Base-by-base conservation (phyloP, 345 rosid species). In the Erysimum cheiranthoides region DNA sequence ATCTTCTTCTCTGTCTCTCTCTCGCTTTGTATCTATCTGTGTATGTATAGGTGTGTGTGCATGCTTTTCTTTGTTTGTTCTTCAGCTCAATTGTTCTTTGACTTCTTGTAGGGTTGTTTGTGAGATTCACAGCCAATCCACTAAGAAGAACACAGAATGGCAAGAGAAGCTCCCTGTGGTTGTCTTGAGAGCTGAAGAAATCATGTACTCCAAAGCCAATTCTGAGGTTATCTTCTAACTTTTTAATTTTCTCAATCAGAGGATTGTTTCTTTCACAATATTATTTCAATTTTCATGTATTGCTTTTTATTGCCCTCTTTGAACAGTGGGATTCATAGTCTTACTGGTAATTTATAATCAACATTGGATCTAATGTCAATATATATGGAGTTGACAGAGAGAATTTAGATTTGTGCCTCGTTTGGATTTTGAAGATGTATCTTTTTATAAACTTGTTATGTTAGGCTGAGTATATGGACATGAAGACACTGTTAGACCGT, bases 191-290 rank as follows among this genome's bases (percentile, higher is more conserved):
- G 91, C 97, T 38, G 99, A 95, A 87, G 97, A 95, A 85, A 92
- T 95, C 88, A 84, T 95, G 83, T 95, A 94, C 77, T 94, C 97
- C 45, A 94, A 94, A 85, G 97, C 97, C 61, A 94, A 86, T 80
- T 92, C 97, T 65, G 99, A 95, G 99, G 99, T 89, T 80, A 50
- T n/a, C 46, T 67, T 73, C 71, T 74, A 0, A 1, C 34, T 18
- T 59, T 68, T n/a, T 51, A 0, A 32, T 32, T 64, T 32, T 46
- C 71, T 61, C 30, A 12, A 61, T 32, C 8, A 51, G 38, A 73
- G 12, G 8, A 31, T 45, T 52, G 54, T n/a, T 11, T 47, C 5
- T 14, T 5, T 34, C 36, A 40, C 39, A 14, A 17, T 39, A 63
- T 39, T 64, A 30, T 49, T 5, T 27, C 13, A 10, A 12, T 42